phyloP scores from a whole-genome alignment of 2,329 filamentous ascomycete genomes.

The Talaromyces sp. region DNA sequence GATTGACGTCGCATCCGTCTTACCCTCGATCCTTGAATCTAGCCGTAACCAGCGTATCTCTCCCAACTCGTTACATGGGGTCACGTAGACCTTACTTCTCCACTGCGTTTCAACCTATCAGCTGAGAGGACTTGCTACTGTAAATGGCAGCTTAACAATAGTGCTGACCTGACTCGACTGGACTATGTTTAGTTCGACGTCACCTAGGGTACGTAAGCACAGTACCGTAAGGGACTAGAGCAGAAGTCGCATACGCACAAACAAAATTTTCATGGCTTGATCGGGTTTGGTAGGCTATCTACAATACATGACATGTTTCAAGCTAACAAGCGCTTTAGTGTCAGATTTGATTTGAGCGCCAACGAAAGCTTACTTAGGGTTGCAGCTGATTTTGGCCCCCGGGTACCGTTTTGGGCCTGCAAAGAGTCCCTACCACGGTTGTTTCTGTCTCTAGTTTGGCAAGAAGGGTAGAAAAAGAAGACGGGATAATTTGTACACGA shows the following conservation, averaged over 20 bases:
- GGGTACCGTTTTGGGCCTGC: not conserved
- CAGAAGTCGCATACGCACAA: not conserved
- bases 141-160: not conserved
- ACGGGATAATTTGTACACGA: not conserved
- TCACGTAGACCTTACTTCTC: not conserved
- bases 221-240: not conserved
- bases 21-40: not conserved
- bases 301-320: not conserved
- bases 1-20: not conserved
- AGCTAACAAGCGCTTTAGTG: not conserved
- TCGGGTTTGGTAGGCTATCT: not conserved
- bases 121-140: not conserved
- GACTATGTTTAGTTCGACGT: not conserved
- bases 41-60: not conserved
- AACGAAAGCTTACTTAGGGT: not conserved
- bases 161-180: not conserved
- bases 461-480: not conserved
- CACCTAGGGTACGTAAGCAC: not conserved
- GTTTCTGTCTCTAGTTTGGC: not conserved
- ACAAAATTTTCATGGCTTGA: not conserved
- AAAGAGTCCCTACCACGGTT: not conserved
- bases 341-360: not conserved
- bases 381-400: constrained; percentile 11
- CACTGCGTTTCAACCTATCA: not conserved
- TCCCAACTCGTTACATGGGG: not conserved